These are phyloP conservation scores for Ilyonectria mors-panacis DNA, from an alignment of 2,329 filamentous ascomycete genomes.

Conservation along the genomic window DNA sequence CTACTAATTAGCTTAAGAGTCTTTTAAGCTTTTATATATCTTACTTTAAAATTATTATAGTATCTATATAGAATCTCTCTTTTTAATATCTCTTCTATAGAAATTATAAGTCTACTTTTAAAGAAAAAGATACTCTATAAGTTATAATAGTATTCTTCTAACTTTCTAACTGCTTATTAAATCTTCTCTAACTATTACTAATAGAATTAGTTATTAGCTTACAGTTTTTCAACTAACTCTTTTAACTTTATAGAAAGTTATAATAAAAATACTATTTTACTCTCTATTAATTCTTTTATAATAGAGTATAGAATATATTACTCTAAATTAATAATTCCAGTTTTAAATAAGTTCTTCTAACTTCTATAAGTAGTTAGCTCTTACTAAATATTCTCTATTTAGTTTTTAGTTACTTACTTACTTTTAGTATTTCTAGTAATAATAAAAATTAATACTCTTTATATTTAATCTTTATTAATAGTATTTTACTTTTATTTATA, in stretches of 20 bases:
- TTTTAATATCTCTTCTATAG: background rate
- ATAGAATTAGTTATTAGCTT: background rate
- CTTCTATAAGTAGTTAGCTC: background rate
- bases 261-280: background rate
- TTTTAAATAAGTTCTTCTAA: no score
- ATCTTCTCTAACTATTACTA: background rate
- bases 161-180: background rate
- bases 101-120: background rate
- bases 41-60: background rate
- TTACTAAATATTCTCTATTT: background rate
- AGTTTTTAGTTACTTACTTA: no score
- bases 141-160: background rate
- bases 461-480: background rate
- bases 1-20: background rate
- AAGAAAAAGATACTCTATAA: background rate
- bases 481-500: no score
- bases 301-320: background rate
- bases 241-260: background rate
- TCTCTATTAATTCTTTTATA: background rate
- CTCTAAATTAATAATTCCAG: no score
- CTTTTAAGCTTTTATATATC: background rate
- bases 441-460: no score
- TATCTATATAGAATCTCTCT: background rate
- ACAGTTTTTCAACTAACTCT: background rate
- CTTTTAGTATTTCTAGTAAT: background rate